These are phyloP conservation scores for Sugiyamaella japonica DNA, from an alignment of 1,139 yeast genomes.

Conservation along the genomic window DNA sequence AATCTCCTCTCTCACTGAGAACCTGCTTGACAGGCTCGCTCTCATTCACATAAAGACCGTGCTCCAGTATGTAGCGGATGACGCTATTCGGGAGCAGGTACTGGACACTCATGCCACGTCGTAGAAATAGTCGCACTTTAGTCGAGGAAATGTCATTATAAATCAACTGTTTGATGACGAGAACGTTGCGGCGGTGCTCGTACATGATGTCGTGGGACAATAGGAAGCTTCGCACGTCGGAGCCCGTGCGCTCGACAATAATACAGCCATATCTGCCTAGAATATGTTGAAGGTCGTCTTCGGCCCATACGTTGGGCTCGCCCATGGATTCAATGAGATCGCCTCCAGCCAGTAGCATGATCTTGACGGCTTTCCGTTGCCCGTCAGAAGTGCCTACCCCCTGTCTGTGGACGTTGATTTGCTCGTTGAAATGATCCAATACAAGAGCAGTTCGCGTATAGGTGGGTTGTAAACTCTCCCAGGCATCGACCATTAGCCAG, in stretches of 20 bases:
- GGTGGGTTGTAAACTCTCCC: conserved; percentile 92
- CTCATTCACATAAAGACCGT: conserved; percentile 77
- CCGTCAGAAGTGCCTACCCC: conserved; percentile 81
- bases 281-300: conserved; percentile 89
- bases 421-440: conserved; percentile 94
- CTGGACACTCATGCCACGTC: conserved; percentile 97
- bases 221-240: conserved; percentile 89
- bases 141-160: conserved; percentile 96
- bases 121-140: conserved; percentile 83
- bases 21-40: conserved; percentile 94
- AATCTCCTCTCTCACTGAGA: conserved; percentile 46
- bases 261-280: conserved; percentile 94
- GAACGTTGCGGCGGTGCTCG: conserved; percentile 88
- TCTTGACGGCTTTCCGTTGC: conserved; percentile 79
- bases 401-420: conserved; percentile 83
- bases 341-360: conserved; percentile 97
- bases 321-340: conserved; percentile 98
- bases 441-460: conserved; percentile 95
- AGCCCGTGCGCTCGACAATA: conserved; percentile 94
- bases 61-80: conserved; percentile 90
- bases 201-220: conserved; percentile 95
- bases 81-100: conserved; percentile 92
- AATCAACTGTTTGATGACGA: conserved; percentile 92
- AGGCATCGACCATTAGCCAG: conserved; percentile 99
- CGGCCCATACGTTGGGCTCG: conserved; percentile 99